Conservation (phyloP, 1,284 basidiomycete species). For the Megacollybia platyphylla region DNA sequence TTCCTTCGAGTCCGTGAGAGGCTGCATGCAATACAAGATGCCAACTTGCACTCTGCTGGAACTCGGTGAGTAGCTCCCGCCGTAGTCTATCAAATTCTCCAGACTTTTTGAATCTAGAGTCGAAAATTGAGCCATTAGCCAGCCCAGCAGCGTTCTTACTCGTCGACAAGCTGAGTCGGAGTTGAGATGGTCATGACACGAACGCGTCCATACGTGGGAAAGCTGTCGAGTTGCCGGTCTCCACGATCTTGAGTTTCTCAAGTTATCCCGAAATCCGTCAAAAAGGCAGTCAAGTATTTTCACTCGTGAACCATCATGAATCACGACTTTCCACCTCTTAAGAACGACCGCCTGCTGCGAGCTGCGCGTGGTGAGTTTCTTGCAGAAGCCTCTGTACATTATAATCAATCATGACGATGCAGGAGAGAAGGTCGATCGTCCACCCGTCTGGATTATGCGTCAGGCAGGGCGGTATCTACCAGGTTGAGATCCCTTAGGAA, state of each 20-base stretch:
- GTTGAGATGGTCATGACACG: constrained; percentile 5
- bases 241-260: not conserved
- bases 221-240: not conserved
- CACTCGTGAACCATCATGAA: constrained; percentile 13
- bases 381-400: not conserved
- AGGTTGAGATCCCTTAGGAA: constrained; percentile 31
- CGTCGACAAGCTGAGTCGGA: constrained; percentile 6
- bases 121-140: not conserved
- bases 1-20: constrained; percentile 5
- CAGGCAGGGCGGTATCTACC: constrained; percentile 95
- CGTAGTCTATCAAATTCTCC: constrained; percentile 68
- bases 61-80: constrained; percentile 49
- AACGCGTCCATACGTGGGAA: not conserved
- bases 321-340: constrained; percentile 55
- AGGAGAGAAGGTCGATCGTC: constrained; percentile 83
- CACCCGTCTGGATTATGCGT: constrained; percentile 98
- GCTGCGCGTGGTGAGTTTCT: constrained; percentile 62
- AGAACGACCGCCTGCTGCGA: constrained; percentile 83
- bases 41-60: constrained; percentile 46
- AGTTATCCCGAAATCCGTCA: not conserved
- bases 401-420: constrained; percentile 3
- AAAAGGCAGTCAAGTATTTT: not conserved
- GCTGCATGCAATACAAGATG: not conserved
- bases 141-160: constrained; percentile 2
- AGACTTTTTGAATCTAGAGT: constrained; percentile 59